Conservation (phyloP, 129 eudicot species). For the Chrysanthemum lavandulifolium region DNA sequence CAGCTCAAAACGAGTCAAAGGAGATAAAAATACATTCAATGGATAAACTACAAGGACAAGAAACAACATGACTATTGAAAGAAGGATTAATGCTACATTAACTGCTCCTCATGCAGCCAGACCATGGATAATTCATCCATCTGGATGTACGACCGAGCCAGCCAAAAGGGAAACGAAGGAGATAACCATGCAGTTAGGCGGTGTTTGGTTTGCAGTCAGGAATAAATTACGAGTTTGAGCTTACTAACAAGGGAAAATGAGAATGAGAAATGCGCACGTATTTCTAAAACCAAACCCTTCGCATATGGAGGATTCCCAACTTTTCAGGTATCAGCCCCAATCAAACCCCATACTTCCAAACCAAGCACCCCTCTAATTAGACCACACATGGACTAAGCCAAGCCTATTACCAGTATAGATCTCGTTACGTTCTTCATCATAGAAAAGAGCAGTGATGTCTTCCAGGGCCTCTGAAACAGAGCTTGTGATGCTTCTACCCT, state of each 20-base stretch:
- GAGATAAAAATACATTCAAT: not conserved
- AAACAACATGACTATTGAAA: conserved; percentile 1
- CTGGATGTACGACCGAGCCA: not conserved
- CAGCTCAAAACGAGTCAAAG: conserved; percentile 7
- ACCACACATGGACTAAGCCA: conserved; percentile 96
- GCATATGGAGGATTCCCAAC: conserved; percentile 1
- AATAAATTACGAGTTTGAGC: not conserved
- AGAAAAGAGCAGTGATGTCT: conserved; percentile 94
- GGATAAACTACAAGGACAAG: conserved; percentile 1
- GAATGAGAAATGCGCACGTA: not conserved
- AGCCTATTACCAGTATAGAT: conserved; percentile 89
- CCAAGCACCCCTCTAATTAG: conserved; percentile 43
- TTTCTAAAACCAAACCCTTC: too few relatives aligned
- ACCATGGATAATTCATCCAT: conserved; percentile 26
- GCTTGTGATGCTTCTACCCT: conserved; percentile 54
- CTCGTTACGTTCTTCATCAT: conserved; percentile 94
- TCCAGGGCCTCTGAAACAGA: conserved; percentile 80
- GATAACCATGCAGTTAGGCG: not conserved
- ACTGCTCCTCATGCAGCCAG: conserved; percentile 12
- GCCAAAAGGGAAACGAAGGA: conserved; percentile 14
- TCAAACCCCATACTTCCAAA: not conserved
- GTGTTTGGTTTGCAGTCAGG: conserved; percentile 1
- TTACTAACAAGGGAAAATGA: not conserved
- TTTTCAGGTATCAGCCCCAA: conserved; percentile 1
- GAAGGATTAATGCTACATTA: conserved; percentile 14